These are phyloP conservation scores for Penicillium riverlandense DNA, from an alignment of 495 filamentous ascomycete genomes.

Conservation along the genomic window DNA sequence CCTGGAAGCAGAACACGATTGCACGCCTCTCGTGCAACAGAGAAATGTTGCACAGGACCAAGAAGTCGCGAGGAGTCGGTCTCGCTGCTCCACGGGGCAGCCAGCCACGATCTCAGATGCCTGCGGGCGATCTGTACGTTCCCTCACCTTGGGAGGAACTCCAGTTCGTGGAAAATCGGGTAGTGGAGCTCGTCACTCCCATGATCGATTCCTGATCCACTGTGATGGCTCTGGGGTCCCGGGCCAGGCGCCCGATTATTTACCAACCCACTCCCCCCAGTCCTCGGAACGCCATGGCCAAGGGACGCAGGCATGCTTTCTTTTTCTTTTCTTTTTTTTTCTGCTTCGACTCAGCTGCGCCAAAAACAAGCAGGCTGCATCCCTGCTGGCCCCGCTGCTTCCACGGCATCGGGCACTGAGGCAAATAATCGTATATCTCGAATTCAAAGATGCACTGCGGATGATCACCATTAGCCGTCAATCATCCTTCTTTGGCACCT, in stretches of 20 bases:
- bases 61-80: too few relatives aligned
- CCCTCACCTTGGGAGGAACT: neutral
- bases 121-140: conserved; percentile 6
- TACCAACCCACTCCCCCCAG: neutral
- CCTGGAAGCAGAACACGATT: neutral
- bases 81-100: conserved; percentile 2
- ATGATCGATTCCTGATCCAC: conserved; percentile 10
- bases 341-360: too few relatives aligned
- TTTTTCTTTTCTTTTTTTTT: conserved; percentile 1
- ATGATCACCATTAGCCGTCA: conserved; percentile 17
- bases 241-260: too few relatives aligned
- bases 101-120: neutral
- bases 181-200: conserved; percentile 8
- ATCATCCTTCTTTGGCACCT: conserved; percentile 8
- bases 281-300: conserved; percentile 1
- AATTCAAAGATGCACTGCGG: conserved; percentile 6
- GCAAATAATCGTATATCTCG: conserved; percentile 3
- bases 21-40: conserved; percentile 4
- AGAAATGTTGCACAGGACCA: conserved; percentile 12
- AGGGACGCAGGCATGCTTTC: neutral
- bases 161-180: neutral
- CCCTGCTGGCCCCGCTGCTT: conserved; percentile 3
- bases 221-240: conserved; percentile 2
- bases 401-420: conserved; percentile 2
- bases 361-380: neutral